Percentiles rank a stretch among this genome's conserved stretches.
Evolutionary conservation across 2,329 filamentous ascomycete species (phyloP).

Genomic region (Zymoseptoria tritici): DNA sequence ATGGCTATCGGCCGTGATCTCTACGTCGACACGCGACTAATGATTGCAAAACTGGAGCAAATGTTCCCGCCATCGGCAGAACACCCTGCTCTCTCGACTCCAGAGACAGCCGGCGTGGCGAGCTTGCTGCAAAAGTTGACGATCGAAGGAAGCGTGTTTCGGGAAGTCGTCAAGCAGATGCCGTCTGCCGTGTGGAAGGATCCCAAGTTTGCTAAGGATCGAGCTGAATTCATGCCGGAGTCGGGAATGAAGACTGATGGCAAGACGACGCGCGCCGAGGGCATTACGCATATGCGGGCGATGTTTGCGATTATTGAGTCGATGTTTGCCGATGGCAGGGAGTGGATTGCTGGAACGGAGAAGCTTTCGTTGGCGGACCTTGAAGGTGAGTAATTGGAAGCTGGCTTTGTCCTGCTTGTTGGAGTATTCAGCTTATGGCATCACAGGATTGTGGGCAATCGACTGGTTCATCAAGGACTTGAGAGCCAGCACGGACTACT

Average conservation of each 20-base stretch:
- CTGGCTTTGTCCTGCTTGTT: not conserved
- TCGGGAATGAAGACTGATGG: constrained; percentile 36
- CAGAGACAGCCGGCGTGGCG: constrained; percentile 38
- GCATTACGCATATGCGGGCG: constrained; percentile 47
- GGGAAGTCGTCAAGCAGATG: constrained; percentile 47
- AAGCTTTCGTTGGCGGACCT: constrained; percentile 57
- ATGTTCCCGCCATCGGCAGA: constrained; percentile 38
- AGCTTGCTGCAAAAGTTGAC: constrained; percentile 51
- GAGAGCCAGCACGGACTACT: constrained; percentile 45
- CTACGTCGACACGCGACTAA: constrained; percentile 63
- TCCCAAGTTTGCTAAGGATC: constrained; percentile 53
- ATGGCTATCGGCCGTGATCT: constrained; percentile 59
- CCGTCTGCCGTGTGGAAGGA: constrained; percentile 52
- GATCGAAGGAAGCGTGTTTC: constrained; percentile 53
- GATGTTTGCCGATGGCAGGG: constrained; percentile 57
- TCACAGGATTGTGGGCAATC: constrained; percentile 39
- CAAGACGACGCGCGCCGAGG: constrained; percentile 45
- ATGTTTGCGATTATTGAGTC: constrained; percentile 54
- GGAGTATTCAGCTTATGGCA: constrained; percentile 20
- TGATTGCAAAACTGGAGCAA: constrained; percentile 56
- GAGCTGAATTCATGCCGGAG: constrained; percentile 40
- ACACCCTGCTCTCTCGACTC: constrained; percentile 30
- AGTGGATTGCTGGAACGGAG: constrained; percentile 53
- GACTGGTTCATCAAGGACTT: constrained; percentile 53
- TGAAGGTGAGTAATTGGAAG: constrained; percentile 35